Evolutionary conservation across 768 basidiomycete genomes (phyloP).

Genomic region (Auricularia sp.): DNA sequence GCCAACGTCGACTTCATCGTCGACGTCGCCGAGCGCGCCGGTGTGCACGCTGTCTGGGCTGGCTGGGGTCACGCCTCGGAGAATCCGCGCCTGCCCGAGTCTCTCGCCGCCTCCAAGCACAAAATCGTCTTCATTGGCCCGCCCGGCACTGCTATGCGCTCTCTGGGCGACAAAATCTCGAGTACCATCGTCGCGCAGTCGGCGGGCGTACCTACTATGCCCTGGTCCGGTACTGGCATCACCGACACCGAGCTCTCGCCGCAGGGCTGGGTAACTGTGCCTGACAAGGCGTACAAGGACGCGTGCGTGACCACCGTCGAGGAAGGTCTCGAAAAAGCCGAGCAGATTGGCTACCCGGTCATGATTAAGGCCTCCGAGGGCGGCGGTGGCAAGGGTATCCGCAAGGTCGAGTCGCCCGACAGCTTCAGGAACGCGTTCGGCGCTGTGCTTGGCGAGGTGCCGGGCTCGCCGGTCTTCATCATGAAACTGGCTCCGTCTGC

Average conservation of each 20-base stretch:
- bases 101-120: slow-evolving; percentile 80
- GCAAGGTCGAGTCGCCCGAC: slow-evolving; percentile 81
- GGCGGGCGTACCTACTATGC: slow-evolving; percentile 94
- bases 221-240: slow-evolving; percentile 96
- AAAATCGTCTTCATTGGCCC: slow-evolving; percentile 99
- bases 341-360: slow-evolving; percentile 88
- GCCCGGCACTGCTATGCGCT: slow-evolving; percentile 97
- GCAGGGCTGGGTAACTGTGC: slow-evolving; percentile 87
- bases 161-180: slow-evolving; percentile 98
- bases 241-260: slow-evolving; percentile 74
- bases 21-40: slow-evolving; percentile 92
- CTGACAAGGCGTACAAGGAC: slow-evolving; percentile 75
- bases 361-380: slow-evolving; percentile 99
- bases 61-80: slow-evolving; percentile 99
- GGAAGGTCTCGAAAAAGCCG: slow-evolving; percentile 73
- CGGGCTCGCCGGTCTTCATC: slow-evolving; percentile 97
- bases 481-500: slow-evolving; percentile 99
- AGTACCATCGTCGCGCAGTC: slow-evolving; percentile 98
- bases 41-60: slow-evolving; percentile 99
- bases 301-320: slow-evolving; percentile 86
- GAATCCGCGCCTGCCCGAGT: slow-evolving; percentile 93
- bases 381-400: slow-evolving; percentile 97
- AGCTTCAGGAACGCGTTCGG: slow-evolving; percentile 90
- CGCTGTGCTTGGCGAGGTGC: slow-evolving; percentile 92
- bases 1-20: slow-evolving; percentile 99